phyloP scores from a whole-genome alignment of 805 yeast species.

The Ogataea sp. region DNA sequence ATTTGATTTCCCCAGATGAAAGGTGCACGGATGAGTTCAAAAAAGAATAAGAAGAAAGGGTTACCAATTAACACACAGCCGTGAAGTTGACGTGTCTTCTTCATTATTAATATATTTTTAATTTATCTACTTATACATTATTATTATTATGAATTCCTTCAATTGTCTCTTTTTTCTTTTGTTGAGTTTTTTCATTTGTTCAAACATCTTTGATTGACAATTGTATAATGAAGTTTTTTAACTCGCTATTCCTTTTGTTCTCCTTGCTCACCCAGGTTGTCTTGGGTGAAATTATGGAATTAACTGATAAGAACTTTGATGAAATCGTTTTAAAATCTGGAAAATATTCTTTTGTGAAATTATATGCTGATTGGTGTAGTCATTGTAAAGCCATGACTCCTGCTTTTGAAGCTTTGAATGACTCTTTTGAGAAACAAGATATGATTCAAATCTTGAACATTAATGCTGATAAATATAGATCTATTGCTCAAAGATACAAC shows the following conservation, averaged over 20 bases:
- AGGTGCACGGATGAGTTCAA: too few relatives aligned
- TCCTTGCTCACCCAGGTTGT: neutral
- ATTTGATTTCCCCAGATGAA: too few relatives aligned
- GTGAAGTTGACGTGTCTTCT: too few relatives aligned
- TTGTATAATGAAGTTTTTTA: neutral
- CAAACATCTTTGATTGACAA: too few relatives aligned
- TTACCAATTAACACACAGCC: too few relatives aligned
- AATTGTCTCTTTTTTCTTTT: too few relatives aligned
- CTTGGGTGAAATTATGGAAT: neutral
- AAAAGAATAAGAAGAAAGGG: too few relatives aligned
- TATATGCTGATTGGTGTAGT: slow-evolving; percentile 67
- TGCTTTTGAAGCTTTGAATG: slow-evolving; percentile 40
- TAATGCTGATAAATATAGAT: slow-evolving; percentile 52
- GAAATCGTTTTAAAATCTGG: slow-evolving; percentile 49
- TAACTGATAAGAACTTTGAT: slow-evolving; percentile 40
- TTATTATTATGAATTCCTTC: too few relatives aligned
- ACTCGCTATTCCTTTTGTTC: neutral
- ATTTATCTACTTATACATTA: too few relatives aligned
- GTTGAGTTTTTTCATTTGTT: too few relatives aligned
- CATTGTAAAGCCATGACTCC: slow-evolving; percentile 59
- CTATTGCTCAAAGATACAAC: slow-evolving; percentile 41
- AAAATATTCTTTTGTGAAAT: slow-evolving; percentile 71
- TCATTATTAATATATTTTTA: too few relatives aligned
- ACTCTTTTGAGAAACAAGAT: slow-evolving; percentile 20
- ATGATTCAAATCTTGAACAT: slow-evolving; percentile 44